phyloP scores from a whole-genome alignment of 1,139 yeast genomes.

The Yamadazyma epiphylla region DNA sequence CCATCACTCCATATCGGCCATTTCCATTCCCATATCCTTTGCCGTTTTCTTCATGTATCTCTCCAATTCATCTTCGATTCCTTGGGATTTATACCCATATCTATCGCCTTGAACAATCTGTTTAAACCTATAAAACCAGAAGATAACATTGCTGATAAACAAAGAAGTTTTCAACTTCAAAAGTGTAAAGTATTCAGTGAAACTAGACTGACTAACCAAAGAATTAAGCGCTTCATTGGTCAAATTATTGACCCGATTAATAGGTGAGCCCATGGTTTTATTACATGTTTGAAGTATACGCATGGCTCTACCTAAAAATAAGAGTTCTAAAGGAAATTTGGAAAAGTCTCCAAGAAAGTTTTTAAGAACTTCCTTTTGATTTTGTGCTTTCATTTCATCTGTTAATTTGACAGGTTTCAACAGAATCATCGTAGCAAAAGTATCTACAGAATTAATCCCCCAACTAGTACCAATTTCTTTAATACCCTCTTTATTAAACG shows the following conservation, averaged over 20 bases:
- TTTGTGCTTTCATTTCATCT: slow-evolving; percentile 23
- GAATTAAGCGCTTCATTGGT: slow-evolving; percentile 50
- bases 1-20: slow-evolving; percentile 2
- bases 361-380: slow-evolving; percentile 17
- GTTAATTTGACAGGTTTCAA: slow-evolving; percentile 38
- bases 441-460: slow-evolving; percentile 71
- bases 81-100: slow-evolving; percentile 31
- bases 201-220: slow-evolving; percentile 14
- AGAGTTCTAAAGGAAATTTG: slow-evolving; percentile 62
- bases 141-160: slow-evolving; percentile 40
- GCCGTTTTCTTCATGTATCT: slow-evolving; percentile 40
- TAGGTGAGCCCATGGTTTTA: slow-evolving; percentile 65
- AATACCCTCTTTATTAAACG: slow-evolving; percentile 48
- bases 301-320: slow-evolving; percentile 68
- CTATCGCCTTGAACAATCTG: slow-evolving; percentile 33
- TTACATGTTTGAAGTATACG: slow-evolving; percentile 71
- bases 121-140: slow-evolving; percentile 35
- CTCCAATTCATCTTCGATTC: slow-evolving; percentile 48
- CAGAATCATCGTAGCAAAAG: slow-evolving; percentile 59
- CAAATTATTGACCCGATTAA: slow-evolving; percentile 62
- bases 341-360: slow-evolving; percentile 57
- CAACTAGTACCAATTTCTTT: slow-evolving; percentile 49
- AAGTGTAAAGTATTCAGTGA: slow-evolving; percentile 20
- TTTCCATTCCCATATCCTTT: slow-evolving; percentile 38
- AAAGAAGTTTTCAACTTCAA: slow-evolving; percentile 34